Evolutionary conservation across 768 basidiomycete species (phyloP), one percentile per base, ranked within the genome.

Genomic region (Mycena belliarum): DNA sequence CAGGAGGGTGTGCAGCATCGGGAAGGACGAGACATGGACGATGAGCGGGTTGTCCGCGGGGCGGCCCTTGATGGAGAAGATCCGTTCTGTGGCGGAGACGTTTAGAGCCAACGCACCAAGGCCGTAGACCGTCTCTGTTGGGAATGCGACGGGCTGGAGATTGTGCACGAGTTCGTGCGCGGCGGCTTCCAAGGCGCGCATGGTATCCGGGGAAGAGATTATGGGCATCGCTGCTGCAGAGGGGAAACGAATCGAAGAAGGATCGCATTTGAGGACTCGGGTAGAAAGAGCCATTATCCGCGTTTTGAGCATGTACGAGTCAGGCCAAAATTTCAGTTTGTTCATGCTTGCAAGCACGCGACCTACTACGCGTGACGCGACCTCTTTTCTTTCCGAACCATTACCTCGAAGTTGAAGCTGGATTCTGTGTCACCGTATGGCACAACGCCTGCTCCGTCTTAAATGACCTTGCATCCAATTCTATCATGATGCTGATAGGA

Each of bases 51-150:
- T 99, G 72, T 99, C 97, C 5, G 89, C 76, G 8, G 97, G 97
- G 51, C 97, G 82, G 37, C 94, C 92, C 68, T 99, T 99, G 49
- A 89, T 89, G 18, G 81, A 71, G 72, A 94, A 99, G 65, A 99
- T 95, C 65, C 80, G 81, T 3, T 79, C 68, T 6, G 85, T 82
- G 3, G 95, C 93, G 16, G 72, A 61, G 9, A 81, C 61, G 65
- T 85, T 75, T 43, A 93, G 74, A 0, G 96, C 94, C 21, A 87
- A 74, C 0, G 94, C 97, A 26, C 91, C 97, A n/a, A 99, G 85
- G 1, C 97, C 97, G 72, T 98, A 99, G 12, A 99, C 97, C 0
- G 97, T 98, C 73, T 99, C 97, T 28, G 97, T 98, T 0, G 97
- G 96, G 69, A 99, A 91, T 0, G 88, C 95, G 53, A 98, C 89